Conservation (phyloP, 345 rosid species). For the Rubroshorea leprosula region DNA sequence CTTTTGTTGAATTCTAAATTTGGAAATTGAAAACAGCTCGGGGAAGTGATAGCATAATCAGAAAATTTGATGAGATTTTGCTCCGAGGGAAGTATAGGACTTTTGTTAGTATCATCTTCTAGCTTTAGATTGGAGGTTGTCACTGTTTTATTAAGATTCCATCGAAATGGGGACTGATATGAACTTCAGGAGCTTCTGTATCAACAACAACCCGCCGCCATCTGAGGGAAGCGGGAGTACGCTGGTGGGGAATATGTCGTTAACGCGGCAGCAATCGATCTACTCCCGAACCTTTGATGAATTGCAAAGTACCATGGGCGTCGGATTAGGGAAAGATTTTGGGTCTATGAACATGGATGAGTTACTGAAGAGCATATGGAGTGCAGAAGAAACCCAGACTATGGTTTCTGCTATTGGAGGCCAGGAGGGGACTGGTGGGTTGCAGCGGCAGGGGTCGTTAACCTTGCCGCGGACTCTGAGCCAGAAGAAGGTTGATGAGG, state of each 20-base stretch:
- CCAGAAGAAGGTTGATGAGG: constrained; percentile 88
- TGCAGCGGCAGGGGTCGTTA: constrained; percentile 89
- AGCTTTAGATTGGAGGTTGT: not conserved
- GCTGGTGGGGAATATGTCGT: constrained; percentile 9
- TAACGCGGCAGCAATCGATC: constrained; percentile 68
- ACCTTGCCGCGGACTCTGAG: constrained; percentile 84
- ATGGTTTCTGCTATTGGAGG: constrained; percentile 30
- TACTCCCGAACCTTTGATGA: constrained; percentile 87
- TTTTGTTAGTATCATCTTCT: not conserved
- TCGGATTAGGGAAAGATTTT: constrained; percentile 69
- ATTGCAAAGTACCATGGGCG: constrained; percentile 71
- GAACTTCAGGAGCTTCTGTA: constrained; percentile 66
- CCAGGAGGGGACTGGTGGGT: constrained; percentile 27
- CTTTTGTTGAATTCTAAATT: no score
- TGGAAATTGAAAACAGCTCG: no score
- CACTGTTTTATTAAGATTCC: constrained; percentile 28
- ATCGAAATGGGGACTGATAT: constrained; percentile 51
- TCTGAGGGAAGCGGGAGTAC: constrained; percentile 29
- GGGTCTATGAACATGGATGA: constrained; percentile 99
- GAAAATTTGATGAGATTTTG: not conserved
- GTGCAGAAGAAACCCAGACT: constrained; percentile 61
- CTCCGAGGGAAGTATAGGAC: not conserved
- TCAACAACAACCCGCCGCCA: constrained; percentile 30
- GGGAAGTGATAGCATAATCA: no score
- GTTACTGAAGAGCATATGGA: constrained; percentile 77